These are phyloP conservation scores for Atalantia buxifolia DNA, from an alignment of 345 rosid genomes.

Conservation along the genomic window DNA sequence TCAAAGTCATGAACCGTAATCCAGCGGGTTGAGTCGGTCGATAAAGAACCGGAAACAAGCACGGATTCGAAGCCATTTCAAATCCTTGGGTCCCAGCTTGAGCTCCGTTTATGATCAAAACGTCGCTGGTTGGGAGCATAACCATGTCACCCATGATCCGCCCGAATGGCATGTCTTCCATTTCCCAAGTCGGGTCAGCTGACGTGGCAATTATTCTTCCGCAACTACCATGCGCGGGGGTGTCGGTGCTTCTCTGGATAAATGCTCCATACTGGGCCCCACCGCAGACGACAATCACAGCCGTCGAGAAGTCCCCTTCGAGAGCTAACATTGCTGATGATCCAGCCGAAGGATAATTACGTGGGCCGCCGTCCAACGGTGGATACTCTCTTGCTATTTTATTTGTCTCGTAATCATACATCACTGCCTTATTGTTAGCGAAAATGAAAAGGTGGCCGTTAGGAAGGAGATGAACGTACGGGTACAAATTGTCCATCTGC, in stretches of 20 bases:
- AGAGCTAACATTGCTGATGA: conserved; percentile 75
- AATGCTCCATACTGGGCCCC: conserved; percentile 81
- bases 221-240: conserved; percentile 58
- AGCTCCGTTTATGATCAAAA: conserved; percentile 80
- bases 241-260: conserved; percentile 41
- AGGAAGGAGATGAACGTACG: conserved; percentile 88
- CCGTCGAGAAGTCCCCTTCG: conserved; percentile 42
- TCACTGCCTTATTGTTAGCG: conserved; percentile 69
- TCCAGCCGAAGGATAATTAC: conserved; percentile 86
- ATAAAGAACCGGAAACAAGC: conserved; percentile 56
- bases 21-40: conserved; percentile 62
- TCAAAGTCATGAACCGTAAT: conserved; percentile 65
- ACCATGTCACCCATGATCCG: conserved; percentile 96
- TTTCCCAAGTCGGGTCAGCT: conserved; percentile 48
- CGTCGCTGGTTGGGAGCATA: conserved; percentile 74
- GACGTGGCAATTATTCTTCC: conserved; percentile 60
- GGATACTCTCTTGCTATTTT: conserved; percentile 55
- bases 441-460: conserved; percentile 75
- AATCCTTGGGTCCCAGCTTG: conserved; percentile 73
- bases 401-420: conserved; percentile 53
- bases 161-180: conserved; percentile 87
- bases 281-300: conserved; percentile 74
- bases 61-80: conserved; percentile 63
- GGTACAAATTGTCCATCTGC: conserved; percentile 90
- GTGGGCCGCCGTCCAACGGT: conserved; percentile 68